Conservation (phyloP, 2,329 filamentous ascomycete genomes). For the Monosporascus sp. region DNA sequence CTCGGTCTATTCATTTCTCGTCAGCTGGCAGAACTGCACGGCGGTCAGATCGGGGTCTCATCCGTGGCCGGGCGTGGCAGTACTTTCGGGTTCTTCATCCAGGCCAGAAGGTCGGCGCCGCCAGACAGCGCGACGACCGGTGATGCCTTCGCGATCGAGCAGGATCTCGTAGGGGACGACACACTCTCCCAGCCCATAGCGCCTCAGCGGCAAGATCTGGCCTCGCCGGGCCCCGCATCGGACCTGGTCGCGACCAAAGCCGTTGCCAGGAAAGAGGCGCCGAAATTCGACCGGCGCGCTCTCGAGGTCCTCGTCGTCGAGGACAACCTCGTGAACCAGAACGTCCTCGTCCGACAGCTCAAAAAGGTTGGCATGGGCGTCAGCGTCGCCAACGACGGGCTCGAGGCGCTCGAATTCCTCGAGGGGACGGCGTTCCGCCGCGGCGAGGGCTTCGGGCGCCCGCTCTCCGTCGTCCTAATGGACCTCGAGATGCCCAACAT, state of each 20-base stretch:
- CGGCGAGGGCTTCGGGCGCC: conserved; percentile 8
- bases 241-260: conserved; percentile 17
- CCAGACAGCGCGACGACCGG: conserved; percentile 14
- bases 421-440: neutral
- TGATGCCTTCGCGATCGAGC: conserved; percentile 4
- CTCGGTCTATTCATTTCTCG: conserved; percentile 75
- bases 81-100: conserved; percentile 71
- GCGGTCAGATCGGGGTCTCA: conserved; percentile 71
- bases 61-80: conserved; percentile 66
- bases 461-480: conserved; percentile 21
- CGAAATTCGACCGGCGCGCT: conserved; percentile 15
- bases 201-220: conserved; percentile 21
- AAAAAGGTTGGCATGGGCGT: conserved; percentile 44
- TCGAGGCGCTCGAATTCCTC: conserved; percentile 42
- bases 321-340: conserved; percentile 58
- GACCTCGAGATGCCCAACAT: conserved; percentile 26
- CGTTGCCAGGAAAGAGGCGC: neutral
- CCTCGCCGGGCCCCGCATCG: conserved; percentile 10
- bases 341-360: conserved; percentile 48
- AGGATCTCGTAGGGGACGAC: conserved; percentile 12
- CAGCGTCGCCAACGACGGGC: conserved; percentile 51
- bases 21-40: conserved; percentile 74
- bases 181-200: conserved; percentile 10
- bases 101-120: conserved; percentile 33
- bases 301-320: conserved; percentile 48